Evolutionary conservation across 352 stramenopile species (phyloP).

Genomic region (Albugo laibachii): DNA sequence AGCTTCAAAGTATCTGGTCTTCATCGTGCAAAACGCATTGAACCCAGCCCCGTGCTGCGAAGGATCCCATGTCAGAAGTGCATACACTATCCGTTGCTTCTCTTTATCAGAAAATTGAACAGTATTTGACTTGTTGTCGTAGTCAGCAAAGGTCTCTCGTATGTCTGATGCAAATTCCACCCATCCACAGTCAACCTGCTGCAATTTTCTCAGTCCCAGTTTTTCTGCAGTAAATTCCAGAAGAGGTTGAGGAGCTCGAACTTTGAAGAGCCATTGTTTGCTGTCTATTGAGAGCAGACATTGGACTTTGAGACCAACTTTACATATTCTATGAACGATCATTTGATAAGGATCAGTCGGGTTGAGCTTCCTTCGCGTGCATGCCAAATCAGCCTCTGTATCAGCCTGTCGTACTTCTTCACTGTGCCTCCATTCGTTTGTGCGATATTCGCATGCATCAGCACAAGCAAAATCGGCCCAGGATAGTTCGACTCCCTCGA

Average conservation of each 20-base stretch:
- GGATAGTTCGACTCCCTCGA: background rate
- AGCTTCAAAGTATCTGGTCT: slow-evolving; percentile 41
- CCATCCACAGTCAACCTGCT: slow-evolving; percentile 51
- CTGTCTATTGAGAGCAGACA: slow-evolving; percentile 49
- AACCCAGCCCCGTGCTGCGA: slow-evolving; percentile 24
- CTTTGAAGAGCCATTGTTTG: slow-evolving; percentile 56
- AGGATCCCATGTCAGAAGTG: slow-evolving; percentile 20
- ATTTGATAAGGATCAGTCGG: slow-evolving; percentile 11
- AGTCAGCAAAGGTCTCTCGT: slow-evolving; percentile 46
- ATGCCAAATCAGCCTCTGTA: background rate
- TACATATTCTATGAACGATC: slow-evolving; percentile 33
- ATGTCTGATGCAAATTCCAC: slow-evolving; percentile 57
- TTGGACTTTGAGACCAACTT: slow-evolving; percentile 46
- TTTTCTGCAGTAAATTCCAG: slow-evolving; percentile 50
- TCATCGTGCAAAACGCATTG: slow-evolving; percentile 46
- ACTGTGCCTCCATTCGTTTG: slow-evolving; percentile 6
- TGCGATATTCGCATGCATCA: background rate
- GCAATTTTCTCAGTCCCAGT: slow-evolving; percentile 37
- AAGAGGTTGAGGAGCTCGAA: slow-evolving; percentile 37
- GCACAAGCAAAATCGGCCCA: background rate
- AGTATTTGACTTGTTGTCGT: slow-evolving; percentile 14
- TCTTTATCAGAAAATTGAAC: slow-evolving; percentile 62
- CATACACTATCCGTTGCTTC: slow-evolving; percentile 63
- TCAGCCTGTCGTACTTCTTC: background rate
- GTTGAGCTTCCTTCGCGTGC: background rate